Evolutionary conservation across 73 alveolate species (phyloP), one percentile per base, ranked within the genome.

Genomic region (Effrenium voratum): DNA sequence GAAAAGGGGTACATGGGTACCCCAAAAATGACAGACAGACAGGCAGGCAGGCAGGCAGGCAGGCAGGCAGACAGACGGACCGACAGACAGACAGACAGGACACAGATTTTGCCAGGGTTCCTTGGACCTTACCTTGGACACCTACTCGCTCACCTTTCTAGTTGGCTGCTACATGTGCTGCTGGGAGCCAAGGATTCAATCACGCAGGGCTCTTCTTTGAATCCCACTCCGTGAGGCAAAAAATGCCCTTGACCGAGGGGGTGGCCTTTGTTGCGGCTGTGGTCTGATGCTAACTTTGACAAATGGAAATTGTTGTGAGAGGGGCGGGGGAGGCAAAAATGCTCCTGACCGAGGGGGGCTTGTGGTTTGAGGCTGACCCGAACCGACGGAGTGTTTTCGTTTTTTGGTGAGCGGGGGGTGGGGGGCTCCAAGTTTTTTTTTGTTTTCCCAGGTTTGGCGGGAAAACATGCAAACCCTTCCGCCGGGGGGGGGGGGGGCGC

Each of bases 151-250:
- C 38, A 87, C 95, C 95, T 87, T 87, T 49, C 83, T 87, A 43
- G 70, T 87, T 68, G 95, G 95, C 40, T 87, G 95, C 84, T 87
- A 87, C 95, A 87, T 87, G 95, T 87, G 95, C 57, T 44, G 95
- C 57, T 70, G 16, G 16, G 2, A 45, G 59, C 95, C 63, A 46
- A 46, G 60, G 28, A 46, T 13, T 32, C 34, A 30, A 34, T 16
- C 59, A 43, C 15, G 57, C 28, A 44, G 34, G 86, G 57, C n/a
- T n/a, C n/a, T n/a, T n/a, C 36, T 60, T 55, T 10, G 68, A 55
- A 55, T 22, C 22, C 22, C 4, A 66, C 15, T 28, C 2, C 43
- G 79, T 24, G 79, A 28, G 19, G 2, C 43, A 4, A 28, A 22
- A 66, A 1, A 66, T 32, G 79, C 15, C 30, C 30, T 55, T 13